phyloP scores from a whole-genome alignment of 306 rosid genomes.

The Sindora glabra region DNA sequence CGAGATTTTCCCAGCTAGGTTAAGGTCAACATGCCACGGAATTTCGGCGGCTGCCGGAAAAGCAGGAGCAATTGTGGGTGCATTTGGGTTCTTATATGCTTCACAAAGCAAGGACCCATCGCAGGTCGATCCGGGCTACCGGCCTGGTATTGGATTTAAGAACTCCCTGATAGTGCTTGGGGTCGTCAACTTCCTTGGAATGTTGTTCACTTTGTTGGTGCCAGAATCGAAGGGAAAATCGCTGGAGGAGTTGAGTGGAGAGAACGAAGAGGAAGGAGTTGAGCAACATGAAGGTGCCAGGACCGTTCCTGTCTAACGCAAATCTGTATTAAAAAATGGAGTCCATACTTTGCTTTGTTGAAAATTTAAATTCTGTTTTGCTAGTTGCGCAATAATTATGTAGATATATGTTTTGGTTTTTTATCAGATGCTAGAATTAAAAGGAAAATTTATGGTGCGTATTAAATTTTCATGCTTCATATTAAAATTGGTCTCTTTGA shows the following conservation, averaged over 20 bases:
- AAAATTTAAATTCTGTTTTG: not conserved
- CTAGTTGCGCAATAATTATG: slow-evolving; percentile 1
- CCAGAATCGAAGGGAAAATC: slow-evolving; percentile 88
- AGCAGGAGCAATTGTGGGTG: slow-evolving; percentile 89
- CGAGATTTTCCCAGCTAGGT: slow-evolving; percentile 83
- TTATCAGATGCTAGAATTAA: not conserved
- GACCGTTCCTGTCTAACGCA: slow-evolving; percentile 38
- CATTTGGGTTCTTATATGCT: slow-evolving; percentile 82
- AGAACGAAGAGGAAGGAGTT: slow-evolving; percentile 34
- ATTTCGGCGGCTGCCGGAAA: slow-evolving; percentile 87
- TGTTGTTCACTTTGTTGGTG: slow-evolving; percentile 54
- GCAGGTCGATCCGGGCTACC: slow-evolving; percentile 52
- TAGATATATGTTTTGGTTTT: slow-evolving; percentile 12
- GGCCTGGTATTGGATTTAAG: slow-evolving; percentile 70
- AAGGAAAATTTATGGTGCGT: not conserved
- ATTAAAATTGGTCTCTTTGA: not conserved
- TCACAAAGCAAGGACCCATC: slow-evolving; percentile 37
- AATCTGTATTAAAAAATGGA: not conserved
- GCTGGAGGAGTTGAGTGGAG: slow-evolving; percentile 80
- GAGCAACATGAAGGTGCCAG: slow-evolving; percentile 12
- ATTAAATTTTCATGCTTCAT: not conserved
- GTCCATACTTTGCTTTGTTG: not conserved
- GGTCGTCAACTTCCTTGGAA: slow-evolving; percentile 58
- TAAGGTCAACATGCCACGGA: slow-evolving; percentile 88
- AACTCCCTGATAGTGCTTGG: slow-evolving; percentile 65